A percentile compares a stretch with the other conserved stretches of the same genome.
Conservation (phyloP, 805 yeast genomes). For the Cyberlindnera subsufficiens region DNA sequence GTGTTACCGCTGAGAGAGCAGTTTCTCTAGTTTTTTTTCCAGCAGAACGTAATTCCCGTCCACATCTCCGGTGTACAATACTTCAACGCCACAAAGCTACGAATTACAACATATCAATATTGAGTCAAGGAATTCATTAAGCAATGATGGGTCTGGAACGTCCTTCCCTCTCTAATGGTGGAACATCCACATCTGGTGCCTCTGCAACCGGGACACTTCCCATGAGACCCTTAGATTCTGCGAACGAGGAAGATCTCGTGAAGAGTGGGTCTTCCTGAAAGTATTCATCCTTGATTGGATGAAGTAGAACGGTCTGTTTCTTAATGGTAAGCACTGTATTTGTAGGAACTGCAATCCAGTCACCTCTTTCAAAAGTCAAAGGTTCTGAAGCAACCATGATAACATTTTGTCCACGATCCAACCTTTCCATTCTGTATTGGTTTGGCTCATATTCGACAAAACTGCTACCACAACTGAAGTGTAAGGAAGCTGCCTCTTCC, state of each 20-base stretch:
- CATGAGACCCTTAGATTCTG: constrained; percentile 88
- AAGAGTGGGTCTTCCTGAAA: constrained; percentile 66
- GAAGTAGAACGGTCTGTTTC: constrained; percentile 81
- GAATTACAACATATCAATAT: neutral
- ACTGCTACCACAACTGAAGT: constrained; percentile 89
- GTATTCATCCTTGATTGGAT: constrained; percentile 88
- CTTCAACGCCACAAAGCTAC: neutral
- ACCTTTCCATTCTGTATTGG: constrained; percentile 88
- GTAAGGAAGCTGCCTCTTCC: constrained; percentile 94
- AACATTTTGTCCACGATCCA: constrained; percentile 88
- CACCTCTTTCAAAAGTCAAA: constrained; percentile 90
- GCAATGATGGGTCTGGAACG: constrained; percentile 31
- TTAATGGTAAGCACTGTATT: constrained; percentile 79
- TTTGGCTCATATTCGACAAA: constrained; percentile 90
- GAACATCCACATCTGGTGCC: constrained; percentile 46
- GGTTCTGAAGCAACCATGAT: constrained; percentile 98
- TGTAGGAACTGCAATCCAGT: constrained; percentile 96
- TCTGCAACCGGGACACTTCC: constrained; percentile 79
- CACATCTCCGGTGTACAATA: neutral
- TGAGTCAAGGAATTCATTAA: neutral
- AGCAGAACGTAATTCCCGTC: neutral
- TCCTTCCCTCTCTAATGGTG: constrained; percentile 79
- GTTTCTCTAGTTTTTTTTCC: constrained; percentile 5
- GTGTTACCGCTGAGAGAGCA: neutral
- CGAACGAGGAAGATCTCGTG: constrained; percentile 72